Base-by-base conservation (phyloP, 768 basidiomycete genomes). In the Filobasidium floriforme region DNA sequence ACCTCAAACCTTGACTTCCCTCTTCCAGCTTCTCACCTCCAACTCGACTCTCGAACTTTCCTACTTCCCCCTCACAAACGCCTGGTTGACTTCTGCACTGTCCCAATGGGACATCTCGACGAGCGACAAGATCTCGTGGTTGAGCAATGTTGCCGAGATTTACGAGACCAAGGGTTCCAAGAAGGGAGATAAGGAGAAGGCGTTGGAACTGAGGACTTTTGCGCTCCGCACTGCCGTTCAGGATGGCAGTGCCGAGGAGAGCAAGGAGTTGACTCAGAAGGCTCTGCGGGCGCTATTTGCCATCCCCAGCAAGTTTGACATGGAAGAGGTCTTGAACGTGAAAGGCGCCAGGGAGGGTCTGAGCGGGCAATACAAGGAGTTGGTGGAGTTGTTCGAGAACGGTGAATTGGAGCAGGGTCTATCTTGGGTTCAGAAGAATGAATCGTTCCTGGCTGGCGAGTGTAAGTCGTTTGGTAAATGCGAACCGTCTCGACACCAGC, bases 31-130 rank as follows among this genome's bases (percentile, higher is more conserved):
- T 55, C 71, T 77, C 49, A 61, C 74, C 18, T 57, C 66, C n/a
- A 70, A 71, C 19, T 65, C 71, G 26, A 54, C 52, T 41, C 62
- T 62, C 52, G 74, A 76, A 44, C 68, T 74, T 54, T 66, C 70
- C 32, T 44, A 67, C 32, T 65, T 78, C 14, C 70, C 75, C 46
- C 69, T 78, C 24, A 41, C 75, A 15, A 41, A 68, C n/a, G 29
- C 68, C 10, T 66, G 62, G 28, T 60, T 78, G 19, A 52, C 68
- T 11, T 41, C 66, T 12, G 63, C 73, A 6, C 60, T 75, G 3
- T 54, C 66, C 7, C 67, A 71, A 66, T 78, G 77, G 77, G 65
- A 71, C 24, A 59, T 76, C 63, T 69, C 77, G 10, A 43, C 70
- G 2, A 19, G 62, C 10, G 73, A 75, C 40, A 76, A 75, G 55